Evolutionary conservation across 441 rosid genomes (phyloP).

Genomic region (Syzygium malaccense): DNA sequence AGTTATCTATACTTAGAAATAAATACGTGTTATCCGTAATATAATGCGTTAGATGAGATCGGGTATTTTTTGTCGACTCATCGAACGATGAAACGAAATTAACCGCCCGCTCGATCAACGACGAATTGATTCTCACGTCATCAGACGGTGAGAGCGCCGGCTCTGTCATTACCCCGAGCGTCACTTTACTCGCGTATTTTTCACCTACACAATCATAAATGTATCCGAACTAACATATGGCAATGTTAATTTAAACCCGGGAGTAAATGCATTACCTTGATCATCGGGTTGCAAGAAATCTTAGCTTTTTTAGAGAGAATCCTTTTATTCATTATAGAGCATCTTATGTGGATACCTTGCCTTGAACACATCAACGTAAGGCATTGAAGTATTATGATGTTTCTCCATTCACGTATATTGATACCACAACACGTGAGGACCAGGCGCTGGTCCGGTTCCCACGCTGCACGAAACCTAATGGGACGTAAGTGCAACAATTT

Average conservation of each 20-base stretch:
- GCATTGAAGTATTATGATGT: neutral
- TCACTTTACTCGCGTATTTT: neutral
- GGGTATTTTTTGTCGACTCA: neutral
- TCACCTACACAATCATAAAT: neutral
- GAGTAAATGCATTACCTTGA: neutral
- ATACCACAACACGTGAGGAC: neutral
- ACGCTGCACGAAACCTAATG: neutral
- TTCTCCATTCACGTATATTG: neutral
- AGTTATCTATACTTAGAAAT: neutral
- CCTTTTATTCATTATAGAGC: neutral
- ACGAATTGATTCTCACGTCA: neutral
- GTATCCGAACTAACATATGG: accelerated
- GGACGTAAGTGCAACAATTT: neutral
- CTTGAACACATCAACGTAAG: neutral
- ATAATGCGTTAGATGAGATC: neutral
- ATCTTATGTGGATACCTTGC: neutral
- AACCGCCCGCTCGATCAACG: neutral
- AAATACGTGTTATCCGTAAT: neutral
- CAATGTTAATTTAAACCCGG: no score
- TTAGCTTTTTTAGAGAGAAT: neutral
- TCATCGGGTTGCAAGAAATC: neutral
- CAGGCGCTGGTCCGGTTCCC: neutral
- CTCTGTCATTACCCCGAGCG: accelerated
- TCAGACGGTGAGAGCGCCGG: neutral
- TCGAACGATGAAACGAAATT: neutral